Evolutionary conservation across 306 rosid species (phyloP), one percentile per base, ranked within the genome.

Genomic region (Fragaria nilgerrensis): DNA sequence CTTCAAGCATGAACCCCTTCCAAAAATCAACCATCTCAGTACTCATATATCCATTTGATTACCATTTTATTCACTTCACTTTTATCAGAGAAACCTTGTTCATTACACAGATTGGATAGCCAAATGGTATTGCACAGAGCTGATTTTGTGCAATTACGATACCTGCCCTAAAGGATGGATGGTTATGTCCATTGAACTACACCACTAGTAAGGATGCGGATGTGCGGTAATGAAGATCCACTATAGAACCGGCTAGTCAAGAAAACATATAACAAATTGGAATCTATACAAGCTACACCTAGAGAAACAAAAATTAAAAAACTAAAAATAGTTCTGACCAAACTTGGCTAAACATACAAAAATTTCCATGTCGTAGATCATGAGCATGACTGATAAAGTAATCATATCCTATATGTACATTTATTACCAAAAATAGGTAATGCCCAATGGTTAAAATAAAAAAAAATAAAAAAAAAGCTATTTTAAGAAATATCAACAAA

Each of bases 291-390:
- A 34, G 9, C 29, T n/a, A 49, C 50, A 68, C 50, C 47, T 19
- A 19, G 25, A 41, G 23, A 53, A 53, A 49, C 59, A 41, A 68
- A 39, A 37, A 41, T 19, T 12, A 62, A 29, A 62, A 68, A 50
- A 1, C 15, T 72, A 7, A 50, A 63, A 50, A 12, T 25, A 41
- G 41, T 13, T 66, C 71, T n/a, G 16, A 67, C 9, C 43, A 37
- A 66, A 66, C 70, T 43, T 66, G 50, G 19, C 52, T 10, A n/a
- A 41, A 69, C 56, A 48, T 48, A 70, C 43, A 70, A 9, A 45
- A 6, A 4, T 48, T 7, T 7, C 41, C 44, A 70, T 16, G 19
- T 27, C 4, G 1, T 27, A 13, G 22, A 48, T 48, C 58, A 70
- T 10, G 15, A 48, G 23, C 23, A 27, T 34, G 76, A 53, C 49